Percentiles rank a stretch among this genome's conserved stretches.
Evolutionary conservation across 345 rosid species (phyloP).

Genomic region (Arabis hirsuta): DNA sequence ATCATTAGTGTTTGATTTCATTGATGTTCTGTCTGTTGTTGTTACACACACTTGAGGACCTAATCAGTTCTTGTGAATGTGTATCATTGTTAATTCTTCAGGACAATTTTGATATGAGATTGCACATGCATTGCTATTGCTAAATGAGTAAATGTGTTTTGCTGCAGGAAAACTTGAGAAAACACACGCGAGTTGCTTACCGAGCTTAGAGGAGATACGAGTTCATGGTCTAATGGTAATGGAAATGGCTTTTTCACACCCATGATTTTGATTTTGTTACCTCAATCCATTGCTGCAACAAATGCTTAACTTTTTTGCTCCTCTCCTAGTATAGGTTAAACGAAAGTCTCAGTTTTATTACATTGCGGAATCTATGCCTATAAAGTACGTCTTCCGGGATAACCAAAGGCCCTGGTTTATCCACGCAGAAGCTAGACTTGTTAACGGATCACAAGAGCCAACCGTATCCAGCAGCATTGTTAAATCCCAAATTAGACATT

Average conservation of each 20-base stretch:
- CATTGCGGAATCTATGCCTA: slow-evolving; percentile 31
- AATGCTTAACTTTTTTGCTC: slow-evolving; percentile 8
- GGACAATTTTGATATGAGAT: not conserved
- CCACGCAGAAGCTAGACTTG: slow-evolving; percentile 35
- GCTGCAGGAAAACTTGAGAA: slow-evolving; percentile 61
- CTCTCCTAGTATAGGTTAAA: slow-evolving; percentile 30
- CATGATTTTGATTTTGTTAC: not conserved
- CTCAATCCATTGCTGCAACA: slow-evolving; percentile 2
- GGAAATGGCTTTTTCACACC: not conserved
- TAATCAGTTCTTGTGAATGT: slow-evolving; percentile 4
- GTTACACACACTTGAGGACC: not conserved
- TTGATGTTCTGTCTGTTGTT: not conserved
- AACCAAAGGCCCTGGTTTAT: slow-evolving; percentile 40
- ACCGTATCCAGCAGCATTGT: slow-evolving; percentile 20
- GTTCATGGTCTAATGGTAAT: slow-evolving; percentile 59
- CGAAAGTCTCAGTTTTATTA: slow-evolving; percentile 32
- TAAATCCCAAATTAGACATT: not conserved
- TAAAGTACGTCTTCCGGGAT: slow-evolving; percentile 32
- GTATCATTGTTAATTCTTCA: slow-evolving; percentile 16
- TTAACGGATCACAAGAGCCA: slow-evolving; percentile 24
- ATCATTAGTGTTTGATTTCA: slow-evolving; percentile 5
- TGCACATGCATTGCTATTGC: not conserved
- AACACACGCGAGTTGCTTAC: slow-evolving; percentile 49
- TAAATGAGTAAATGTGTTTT: not conserved
- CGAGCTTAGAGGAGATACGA: slow-evolving; percentile 48